Base-by-base conservation (phyloP, 2,329 filamentous ascomycete species). In the Mollisiaceae sp. region DNA sequence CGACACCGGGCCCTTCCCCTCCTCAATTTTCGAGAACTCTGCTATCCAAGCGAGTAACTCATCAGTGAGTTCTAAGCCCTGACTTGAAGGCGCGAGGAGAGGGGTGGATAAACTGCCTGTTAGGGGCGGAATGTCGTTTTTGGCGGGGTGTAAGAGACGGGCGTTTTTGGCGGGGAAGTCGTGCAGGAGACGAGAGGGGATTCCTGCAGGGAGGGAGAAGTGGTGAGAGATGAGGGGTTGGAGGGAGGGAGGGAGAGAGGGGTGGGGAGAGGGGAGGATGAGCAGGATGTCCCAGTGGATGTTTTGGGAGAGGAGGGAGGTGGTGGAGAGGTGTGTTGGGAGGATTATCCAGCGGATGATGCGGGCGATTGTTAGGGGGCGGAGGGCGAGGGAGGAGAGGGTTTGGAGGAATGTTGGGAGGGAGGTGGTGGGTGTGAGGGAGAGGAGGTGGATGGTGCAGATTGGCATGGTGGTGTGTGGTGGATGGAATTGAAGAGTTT, bases 21-120 rank as follows among this genome's bases (percentile, higher is more conserved):
- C 72, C 72, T 68, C 65, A 39, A 56, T 63, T 0, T 67, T 57
- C 22, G 69, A 62, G 60, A 80, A 81, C 0, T 4, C 77, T 65
- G 63, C 35, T 73, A 87, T 84, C 82, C 86, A 89, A 0, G 71
- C 45, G 14, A 79, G 71, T 0, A 89, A 74, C 3, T 84, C 81
- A 0, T 80, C 73, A 18, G 82, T 83, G 9, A 89, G 74, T 71
- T 89, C 86, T 0, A 89, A 79, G 22, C 81, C 80, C 74, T 88
- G 72, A 1, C 65, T 43, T 9, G 67, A 69, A 79, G 75, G 56
- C 66, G 76, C 56, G 66, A 79, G 39, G 32, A 66, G 39, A 66
- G 78, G 68, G 69, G 77, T 68, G 56, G 76, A 55, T 55, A 81
- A 24, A 20, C 47, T 65, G 3, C 69, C 69, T 18, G 78, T 81